Conservation (phyloP, 495 filamentous ascomycete species). For the Cairneyella variabilis region DNA sequence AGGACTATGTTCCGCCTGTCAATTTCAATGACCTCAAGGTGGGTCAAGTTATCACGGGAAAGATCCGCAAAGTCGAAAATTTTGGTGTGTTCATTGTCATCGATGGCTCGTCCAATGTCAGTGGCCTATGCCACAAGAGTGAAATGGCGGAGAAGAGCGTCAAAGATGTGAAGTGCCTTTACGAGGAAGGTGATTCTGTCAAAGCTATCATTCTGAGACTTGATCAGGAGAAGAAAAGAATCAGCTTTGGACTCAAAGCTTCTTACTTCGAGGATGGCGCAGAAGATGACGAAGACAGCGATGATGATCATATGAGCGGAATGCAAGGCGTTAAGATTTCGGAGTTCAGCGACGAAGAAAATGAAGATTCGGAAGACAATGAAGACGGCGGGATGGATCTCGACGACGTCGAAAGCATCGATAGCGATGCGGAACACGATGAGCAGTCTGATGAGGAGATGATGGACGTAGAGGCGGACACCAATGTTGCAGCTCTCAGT, state of each 20-base stretch:
- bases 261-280: slow-evolving; percentile 74
- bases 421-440: slow-evolving; percentile 28
- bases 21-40: slow-evolving; percentile 67
- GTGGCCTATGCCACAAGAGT: slow-evolving; percentile 85
- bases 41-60: slow-evolving; percentile 81
- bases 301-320: slow-evolving; percentile 44
- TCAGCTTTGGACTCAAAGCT: slow-evolving; percentile 88
- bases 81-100: slow-evolving; percentile 93
- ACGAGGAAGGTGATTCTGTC: slow-evolving; percentile 82
- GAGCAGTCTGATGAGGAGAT: slow-evolving; percentile 46
- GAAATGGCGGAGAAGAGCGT: slow-evolving; percentile 82
- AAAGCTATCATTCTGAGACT: slow-evolving; percentile 85
- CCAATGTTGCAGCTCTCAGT: slow-evolving; percentile 57
- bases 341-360: slow-evolving; percentile 46
- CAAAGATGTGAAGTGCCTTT: slow-evolving; percentile 75
- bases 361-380: slow-evolving; percentile 38
- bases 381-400: slow-evolving; percentile 53
- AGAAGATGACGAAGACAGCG: slow-evolving; percentile 52
- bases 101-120: slow-evolving; percentile 78
- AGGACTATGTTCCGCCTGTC: slow-evolving; percentile 66
- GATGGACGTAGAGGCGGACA: slow-evolving; percentile 32
- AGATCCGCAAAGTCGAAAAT: slow-evolving; percentile 86
- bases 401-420: slow-evolving; percentile 35
- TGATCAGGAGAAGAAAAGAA: slow-evolving; percentile 64
- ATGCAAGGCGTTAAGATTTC: slow-evolving; percentile 46